phyloP scores from a whole-genome alignment of 441 rosid species.

The Brassica balearica region DNA sequence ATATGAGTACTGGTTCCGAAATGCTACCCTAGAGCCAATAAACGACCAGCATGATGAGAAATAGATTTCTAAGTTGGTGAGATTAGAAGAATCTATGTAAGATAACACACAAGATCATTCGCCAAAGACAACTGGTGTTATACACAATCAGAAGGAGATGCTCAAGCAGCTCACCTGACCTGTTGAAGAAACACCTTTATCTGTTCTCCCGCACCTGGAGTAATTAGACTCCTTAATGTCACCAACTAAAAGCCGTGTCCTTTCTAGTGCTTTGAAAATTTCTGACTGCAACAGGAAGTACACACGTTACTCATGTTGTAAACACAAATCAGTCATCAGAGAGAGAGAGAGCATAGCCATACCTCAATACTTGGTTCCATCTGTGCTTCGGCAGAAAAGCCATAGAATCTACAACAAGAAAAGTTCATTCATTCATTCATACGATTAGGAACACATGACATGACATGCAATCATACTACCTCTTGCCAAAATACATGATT shows the following conservation, averaged over 20 bases:
- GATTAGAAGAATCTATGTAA: background rate
- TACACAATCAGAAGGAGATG: background rate
- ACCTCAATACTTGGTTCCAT: constrained; percentile 95
- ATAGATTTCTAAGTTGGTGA: background rate
- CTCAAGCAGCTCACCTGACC: constrained; percentile 72
- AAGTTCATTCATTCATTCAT: background rate
- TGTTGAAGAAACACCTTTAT: constrained; percentile 91
- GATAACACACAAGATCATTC: constrained; percentile 10
- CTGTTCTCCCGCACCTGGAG: constrained; percentile 98
- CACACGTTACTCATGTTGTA: background rate
- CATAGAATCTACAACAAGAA: constrained; percentile 69
- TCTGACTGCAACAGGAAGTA: constrained; percentile 58
- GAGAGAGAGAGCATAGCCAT: constrained; percentile 26
- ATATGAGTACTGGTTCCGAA: constrained; percentile 23
- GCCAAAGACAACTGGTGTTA: background rate
- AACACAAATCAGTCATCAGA: constrained; percentile 2
- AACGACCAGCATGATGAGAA: constrained; percentile 7
- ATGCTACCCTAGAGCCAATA: constrained; percentile 10
- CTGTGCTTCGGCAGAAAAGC: constrained; percentile 91
- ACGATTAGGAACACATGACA: constrained; percentile 2
- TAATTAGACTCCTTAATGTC: constrained; percentile 75
- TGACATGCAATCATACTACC: constrained; percentile 45
- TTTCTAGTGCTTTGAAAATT: constrained; percentile 71
- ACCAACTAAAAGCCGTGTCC: constrained; percentile 80
- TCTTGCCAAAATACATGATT: constrained; percentile 87